Evolutionary conservation across 805 yeast species (phyloP), one percentile per base, ranked within the genome.

Genomic region (Pichia paraexigua): DNA sequence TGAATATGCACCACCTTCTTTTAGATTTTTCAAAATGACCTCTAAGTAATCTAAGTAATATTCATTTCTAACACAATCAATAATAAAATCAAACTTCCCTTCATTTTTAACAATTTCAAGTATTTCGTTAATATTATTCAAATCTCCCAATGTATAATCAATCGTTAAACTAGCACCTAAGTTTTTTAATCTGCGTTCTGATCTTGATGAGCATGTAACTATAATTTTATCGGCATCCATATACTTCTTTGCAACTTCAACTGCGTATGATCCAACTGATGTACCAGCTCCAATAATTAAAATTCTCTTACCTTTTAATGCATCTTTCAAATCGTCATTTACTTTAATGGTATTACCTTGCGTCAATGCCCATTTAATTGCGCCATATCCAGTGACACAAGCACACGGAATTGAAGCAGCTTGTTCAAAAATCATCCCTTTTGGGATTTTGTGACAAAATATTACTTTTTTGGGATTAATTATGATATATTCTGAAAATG

Each of bases 201-300:
- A 57, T 12, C 63, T 59, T 42, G 65, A 62, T 11, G 87, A 76
- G 9, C 67, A 61, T 0, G 74, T 63, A 2, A 85, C 79, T 60
- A 78, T 82, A 20, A 87, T 76, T 12, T 72, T 72, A 25, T 67
- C 66, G 11, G 79, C 78, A 2, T 72, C 65, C 52, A 70, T 69
- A 44, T 65, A 62, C 28, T 73, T 64, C 61, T 77, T 81, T 12
- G 83, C 78, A 39, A 85, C 63, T 62, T 82, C 87, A 30, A 79
- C 68, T 2, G 75, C 71, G 54, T 71, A 73, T 28, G 73, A 61
- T 21, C 90, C 89, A 13, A 84, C 89, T 15, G 83, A 68, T 2
- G 94, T 80, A 7, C 85, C 82, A 27, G 85, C 94, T 32, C 95
- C 95, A 43, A 85, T 67, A 22, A 87, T 73, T 44, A 85, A 70